Conservation (phyloP, 2,329 filamentous ascomycete genomes). For the Exophiala sp. region DNA sequence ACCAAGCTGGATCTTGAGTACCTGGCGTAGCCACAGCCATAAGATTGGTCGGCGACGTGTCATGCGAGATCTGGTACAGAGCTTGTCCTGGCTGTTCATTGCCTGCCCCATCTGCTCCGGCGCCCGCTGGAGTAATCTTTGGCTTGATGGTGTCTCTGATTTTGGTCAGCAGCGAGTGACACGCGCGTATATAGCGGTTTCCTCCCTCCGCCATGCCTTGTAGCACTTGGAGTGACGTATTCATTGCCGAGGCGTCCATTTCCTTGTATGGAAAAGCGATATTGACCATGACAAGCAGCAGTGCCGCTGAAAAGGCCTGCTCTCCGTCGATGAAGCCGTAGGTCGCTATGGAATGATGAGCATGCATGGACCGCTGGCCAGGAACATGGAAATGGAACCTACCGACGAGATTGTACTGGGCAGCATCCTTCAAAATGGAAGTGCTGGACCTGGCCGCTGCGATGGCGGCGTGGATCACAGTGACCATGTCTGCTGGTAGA, state of each 20-base stretch:
- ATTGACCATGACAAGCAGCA: slow-evolving; percentile 52
- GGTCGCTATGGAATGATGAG: slow-evolving; percentile 37
- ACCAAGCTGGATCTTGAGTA: slow-evolving; percentile 25
- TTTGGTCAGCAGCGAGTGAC: slow-evolving; percentile 37
- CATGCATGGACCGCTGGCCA: background rate
- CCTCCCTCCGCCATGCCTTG: slow-evolving; percentile 49
- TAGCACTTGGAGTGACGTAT: slow-evolving; percentile 44
- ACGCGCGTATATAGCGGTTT: slow-evolving; percentile 45
- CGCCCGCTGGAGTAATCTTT: slow-evolving; percentile 2
- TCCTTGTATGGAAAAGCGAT: slow-evolving; percentile 46
- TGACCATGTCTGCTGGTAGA: slow-evolving; percentile 45
- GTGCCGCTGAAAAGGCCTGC: slow-evolving; percentile 50
- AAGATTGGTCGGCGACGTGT: background rate
- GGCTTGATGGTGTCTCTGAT: slow-evolving; percentile 31
- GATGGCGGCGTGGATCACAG: slow-evolving; percentile 50
- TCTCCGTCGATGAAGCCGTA: slow-evolving; percentile 57
- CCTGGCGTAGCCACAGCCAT: background rate
- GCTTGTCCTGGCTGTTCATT: background rate
- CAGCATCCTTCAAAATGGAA: slow-evolving; percentile 45
- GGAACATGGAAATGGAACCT: slow-evolving; percentile 21
- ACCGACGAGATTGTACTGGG: slow-evolving; percentile 48
- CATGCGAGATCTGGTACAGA: no score
- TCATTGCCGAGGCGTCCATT: slow-evolving; percentile 42
- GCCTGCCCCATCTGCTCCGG: slow-evolving; percentile 1
- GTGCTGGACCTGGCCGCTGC: slow-evolving; percentile 47